Base-by-base conservation (phyloP, 768 basidiomycete species). In the Pisolithus microcarpus region DNA sequence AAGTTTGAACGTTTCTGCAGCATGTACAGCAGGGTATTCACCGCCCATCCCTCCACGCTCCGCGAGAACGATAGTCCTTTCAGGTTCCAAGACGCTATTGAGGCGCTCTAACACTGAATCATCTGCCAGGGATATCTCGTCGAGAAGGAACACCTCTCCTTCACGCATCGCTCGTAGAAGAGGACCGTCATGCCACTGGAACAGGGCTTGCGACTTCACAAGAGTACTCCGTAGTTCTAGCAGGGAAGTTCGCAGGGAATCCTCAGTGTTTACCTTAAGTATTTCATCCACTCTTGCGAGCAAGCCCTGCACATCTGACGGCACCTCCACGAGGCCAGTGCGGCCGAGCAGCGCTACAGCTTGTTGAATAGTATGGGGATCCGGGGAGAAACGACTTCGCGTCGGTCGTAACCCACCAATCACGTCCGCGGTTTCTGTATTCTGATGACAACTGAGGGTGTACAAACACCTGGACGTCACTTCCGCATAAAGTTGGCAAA, bases 151-250 rank as follows among this genome's bases (percentile, higher is more conserved):
- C 3, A 95, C 75, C 56, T 87, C 83, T 16, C 94, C 95, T 18
- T 65, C 65, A 7, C 75, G 75, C 96, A 99, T 99, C 2, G 94
- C 88, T 57, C 89, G 79, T 6, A 99, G 80, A 30, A 99, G 78
- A n/a, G 96, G 94, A 2, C 96, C 96, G 60, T 98, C 91, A 54
- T 87, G 81, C 96, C 96, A 99, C 63, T 96, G 89, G 61, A 99
- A 98, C 38, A 98, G 81, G 0, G 88, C 81, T n/a, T 79, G 75
- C 0, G 84, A 70, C 24, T 72, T 72, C 46, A 73, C 64, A 2
- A 86, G 61, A 19, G 72, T 73, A 11, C 64, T 68, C 30, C 73
- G 77, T 10, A 78, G 64, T 4, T 70, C 69, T 38, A 67, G 64
- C 8, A 86, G 57, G 23, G 65, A 65, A 4, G 57, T 43, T 19